Evolutionary conservation across 805 yeast genomes (phyloP).

Genomic region (Isabelozyma rhagii): DNA sequence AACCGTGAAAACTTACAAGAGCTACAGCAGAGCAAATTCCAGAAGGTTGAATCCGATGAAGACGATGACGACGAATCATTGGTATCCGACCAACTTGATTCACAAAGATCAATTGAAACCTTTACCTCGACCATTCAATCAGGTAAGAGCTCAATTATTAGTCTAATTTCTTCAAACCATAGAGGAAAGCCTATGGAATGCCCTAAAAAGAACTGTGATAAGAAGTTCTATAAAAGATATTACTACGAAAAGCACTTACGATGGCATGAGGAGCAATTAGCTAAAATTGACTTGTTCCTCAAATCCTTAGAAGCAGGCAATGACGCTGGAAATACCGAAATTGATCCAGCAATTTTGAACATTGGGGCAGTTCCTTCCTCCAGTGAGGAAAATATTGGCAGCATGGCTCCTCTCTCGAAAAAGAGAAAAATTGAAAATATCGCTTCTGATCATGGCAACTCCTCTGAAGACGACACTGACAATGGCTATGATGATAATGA

Average conservation of each 20-base stretch:
- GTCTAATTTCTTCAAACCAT: constrained; percentile 35
- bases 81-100: constrained; percentile 8
- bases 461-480: neutral
- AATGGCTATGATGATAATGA: constrained; percentile 5
- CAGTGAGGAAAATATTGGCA: neutral
- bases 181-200: constrained; percentile 39
- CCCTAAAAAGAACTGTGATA: constrained; percentile 47
- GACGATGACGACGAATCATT: constrained; percentile 3
- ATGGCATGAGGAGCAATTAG: constrained; percentile 46
- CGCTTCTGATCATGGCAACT: neutral
- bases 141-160: constrained; percentile 26
- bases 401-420: neutral
- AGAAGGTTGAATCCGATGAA: constrained; percentile 6
- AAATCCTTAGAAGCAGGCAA: constrained; percentile 17
- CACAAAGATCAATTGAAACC: constrained; percentile 14
- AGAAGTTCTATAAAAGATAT: constrained; percentile 49
- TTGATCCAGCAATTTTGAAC: neutral
- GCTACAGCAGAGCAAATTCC: constrained; percentile 2
- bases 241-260: constrained; percentile 49
- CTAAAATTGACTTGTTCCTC: constrained; percentile 27
- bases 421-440: neutral
- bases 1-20: neutral
- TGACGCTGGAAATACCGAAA: neutral
- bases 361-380: neutral
- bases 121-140: constrained; percentile 11